A percentile compares a stretch with the other conserved stretches of the same genome.
These are phyloP conservation scores for Apiotrichum siamense DNA, from an alignment of 1,284 basidiomycete species.

Conservation along the genomic window DNA sequence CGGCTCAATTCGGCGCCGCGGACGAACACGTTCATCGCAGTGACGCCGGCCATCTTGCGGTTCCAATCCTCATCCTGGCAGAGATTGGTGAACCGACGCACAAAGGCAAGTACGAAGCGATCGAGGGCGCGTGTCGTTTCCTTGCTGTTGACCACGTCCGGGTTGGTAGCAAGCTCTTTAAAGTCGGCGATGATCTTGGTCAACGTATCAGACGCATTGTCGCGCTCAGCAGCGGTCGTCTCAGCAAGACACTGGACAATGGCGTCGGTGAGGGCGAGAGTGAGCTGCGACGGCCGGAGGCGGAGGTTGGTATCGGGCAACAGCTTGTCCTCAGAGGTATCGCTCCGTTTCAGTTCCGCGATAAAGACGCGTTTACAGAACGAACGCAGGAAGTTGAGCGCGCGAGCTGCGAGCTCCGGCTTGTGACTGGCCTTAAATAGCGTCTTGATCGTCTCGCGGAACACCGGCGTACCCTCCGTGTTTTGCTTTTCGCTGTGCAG, in stretches of 20 bases:
- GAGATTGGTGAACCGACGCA: conserved; percentile 69
- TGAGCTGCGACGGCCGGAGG: conserved; percentile 35
- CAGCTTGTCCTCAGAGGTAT: conserved; percentile 21
- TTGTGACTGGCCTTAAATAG: conserved; percentile 36
- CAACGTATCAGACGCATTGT: conserved; percentile 59
- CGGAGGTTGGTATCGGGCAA: conserved; percentile 24
- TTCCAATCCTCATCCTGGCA: conserved; percentile 86
- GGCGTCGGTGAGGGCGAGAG: conserved; percentile 53
- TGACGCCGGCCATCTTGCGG: conserved; percentile 78
- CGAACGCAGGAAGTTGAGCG: conserved; percentile 32
- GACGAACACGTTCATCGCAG: conserved; percentile 73
- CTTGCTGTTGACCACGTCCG: conserved; percentile 44
- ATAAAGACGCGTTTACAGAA: conserved; percentile 37
- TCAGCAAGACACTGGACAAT: conserved; percentile 72
- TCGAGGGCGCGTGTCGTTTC: conserved; percentile 53
- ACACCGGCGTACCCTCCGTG: conserved; percentile 34
- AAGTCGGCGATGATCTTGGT: conserved; percentile 63
- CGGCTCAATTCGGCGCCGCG: conserved; percentile 63
- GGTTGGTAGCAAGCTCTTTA: conserved; percentile 52
- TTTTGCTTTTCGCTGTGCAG: conserved; percentile 56
- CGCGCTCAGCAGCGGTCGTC: conserved; percentile 57
- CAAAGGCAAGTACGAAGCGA: conserved; percentile 65
- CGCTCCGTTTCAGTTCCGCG: conserved; percentile 31
- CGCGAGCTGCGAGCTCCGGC: conserved; percentile 24
- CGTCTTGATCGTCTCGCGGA: conserved; percentile 31